A percentile compares a stretch with the other conserved stretches of the same genome.
phyloP scores from a whole-genome alignment of 2,329 filamentous ascomycete species.

The Zasmidium citrigriseum region DNA sequence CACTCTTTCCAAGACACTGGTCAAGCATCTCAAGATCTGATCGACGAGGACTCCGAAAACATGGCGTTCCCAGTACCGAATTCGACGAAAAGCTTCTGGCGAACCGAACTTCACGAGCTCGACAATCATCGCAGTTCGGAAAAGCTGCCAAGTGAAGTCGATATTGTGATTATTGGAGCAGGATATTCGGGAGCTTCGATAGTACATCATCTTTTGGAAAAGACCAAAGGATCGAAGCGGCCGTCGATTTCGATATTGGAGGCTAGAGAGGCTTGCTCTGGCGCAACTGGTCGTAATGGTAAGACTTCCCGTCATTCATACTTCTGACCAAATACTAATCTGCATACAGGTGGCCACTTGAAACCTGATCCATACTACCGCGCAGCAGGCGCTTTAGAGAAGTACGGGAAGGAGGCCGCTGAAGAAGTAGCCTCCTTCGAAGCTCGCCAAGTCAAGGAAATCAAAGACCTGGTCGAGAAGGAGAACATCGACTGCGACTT shows the following conservation, averaged over 20 bases:
- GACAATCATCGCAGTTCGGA: constrained; percentile 65
- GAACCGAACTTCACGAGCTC: constrained; percentile 40
- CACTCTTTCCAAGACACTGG: no score
- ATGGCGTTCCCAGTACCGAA: constrained; percentile 23
- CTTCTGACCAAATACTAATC: not conserved
- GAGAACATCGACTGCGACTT: constrained; percentile 50
- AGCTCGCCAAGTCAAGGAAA: constrained; percentile 31
- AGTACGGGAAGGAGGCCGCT: constrained; percentile 33
- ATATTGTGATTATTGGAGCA: constrained; percentile 31
- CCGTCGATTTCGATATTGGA: constrained; percentile 27
- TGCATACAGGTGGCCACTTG: constrained; percentile 30
- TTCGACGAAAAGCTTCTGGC: constrained; percentile 45
- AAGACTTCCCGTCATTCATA: not conserved
- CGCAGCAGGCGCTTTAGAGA: constrained; percentile 25
- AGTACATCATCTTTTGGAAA: constrained; percentile 27
- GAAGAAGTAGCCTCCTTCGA: constrained; percentile 37
- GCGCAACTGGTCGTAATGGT: constrained; percentile 33
- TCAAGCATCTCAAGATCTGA: no score
- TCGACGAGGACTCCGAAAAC: not conserved
- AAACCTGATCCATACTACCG: constrained; percentile 39
- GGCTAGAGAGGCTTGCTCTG: constrained; percentile 30
- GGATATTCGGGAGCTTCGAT: constrained; percentile 28
- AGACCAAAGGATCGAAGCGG: constrained; percentile 6
- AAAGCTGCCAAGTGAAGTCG: constrained; percentile 44
- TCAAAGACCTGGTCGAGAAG: constrained; percentile 41